Evolutionary conservation across 768 basidiomycete species (phyloP).

Genomic region (Mycena rosella): DNA sequence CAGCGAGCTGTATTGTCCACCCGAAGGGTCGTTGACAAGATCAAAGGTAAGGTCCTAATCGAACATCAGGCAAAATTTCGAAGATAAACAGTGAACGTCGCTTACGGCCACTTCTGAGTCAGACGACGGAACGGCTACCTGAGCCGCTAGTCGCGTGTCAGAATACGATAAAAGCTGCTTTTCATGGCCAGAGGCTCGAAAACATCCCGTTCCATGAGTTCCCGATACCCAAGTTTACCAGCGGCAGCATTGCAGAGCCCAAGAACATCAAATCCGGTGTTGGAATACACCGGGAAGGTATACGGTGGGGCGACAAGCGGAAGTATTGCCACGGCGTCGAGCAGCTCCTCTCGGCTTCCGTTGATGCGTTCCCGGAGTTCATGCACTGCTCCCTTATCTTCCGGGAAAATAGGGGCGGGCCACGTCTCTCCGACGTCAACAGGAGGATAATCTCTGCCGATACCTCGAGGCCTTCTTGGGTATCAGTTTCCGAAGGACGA

Average conservation of each 20-base stretch:
- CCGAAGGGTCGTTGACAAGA: slow-evolving; percentile 51
- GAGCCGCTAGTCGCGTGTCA: slow-evolving; percentile 43
- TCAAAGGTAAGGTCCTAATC: slow-evolving; percentile 44
- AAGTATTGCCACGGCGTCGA: slow-evolving; percentile 51
- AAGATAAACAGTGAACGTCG: too few species aligned
- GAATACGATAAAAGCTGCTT: slow-evolving; percentile 55
- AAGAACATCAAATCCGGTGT: slow-evolving; percentile 82
- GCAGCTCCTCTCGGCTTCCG: slow-evolving; percentile 43
- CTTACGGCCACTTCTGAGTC: slow-evolving; percentile 46
- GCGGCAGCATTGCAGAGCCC: slow-evolving; percentile 70
- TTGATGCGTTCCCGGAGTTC: slow-evolving; percentile 42
- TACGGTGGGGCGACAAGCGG: slow-evolving; percentile 59
- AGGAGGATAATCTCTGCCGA: slow-evolving; percentile 54
- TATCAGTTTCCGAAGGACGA: not conserved
- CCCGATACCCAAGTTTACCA: slow-evolving; percentile 53
- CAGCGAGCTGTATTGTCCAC: slow-evolving; percentile 62
- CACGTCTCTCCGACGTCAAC: slow-evolving; percentile 49
- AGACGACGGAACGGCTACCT: slow-evolving; percentile 56
- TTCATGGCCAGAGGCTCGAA: slow-evolving; percentile 61
- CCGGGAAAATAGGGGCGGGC: slow-evolving; percentile 50
- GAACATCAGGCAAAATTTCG: not conserved
- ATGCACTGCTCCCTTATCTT: slow-evolving; percentile 47
- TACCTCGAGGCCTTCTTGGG: slow-evolving; percentile 38
- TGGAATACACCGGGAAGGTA: slow-evolving; percentile 76
- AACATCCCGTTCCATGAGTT: slow-evolving; percentile 62